Percentiles rank a stretch among this genome's conserved stretches.
Conservation (phyloP, 2,329 filamentous ascomycete species). For the Phoma sp. region DNA sequence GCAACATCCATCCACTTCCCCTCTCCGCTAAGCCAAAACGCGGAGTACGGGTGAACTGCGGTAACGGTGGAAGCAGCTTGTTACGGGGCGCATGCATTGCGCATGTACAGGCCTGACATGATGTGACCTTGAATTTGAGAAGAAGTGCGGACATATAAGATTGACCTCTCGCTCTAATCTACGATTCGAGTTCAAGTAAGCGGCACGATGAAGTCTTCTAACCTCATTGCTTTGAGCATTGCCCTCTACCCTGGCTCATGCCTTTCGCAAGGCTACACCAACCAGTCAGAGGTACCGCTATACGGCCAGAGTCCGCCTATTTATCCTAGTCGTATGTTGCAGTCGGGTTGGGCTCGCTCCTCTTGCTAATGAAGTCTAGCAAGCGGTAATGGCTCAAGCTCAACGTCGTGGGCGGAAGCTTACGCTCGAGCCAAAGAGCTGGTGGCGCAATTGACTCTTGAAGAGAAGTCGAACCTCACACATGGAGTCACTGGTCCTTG, state of each 20-base stretch:
- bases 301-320: constrained; percentile 41
- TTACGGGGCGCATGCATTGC: constrained; percentile 16
- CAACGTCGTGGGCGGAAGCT: constrained; percentile 34
- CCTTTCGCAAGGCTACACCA: constrained; percentile 31
- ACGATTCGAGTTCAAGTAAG: not conserved
- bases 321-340: constrained; percentile 38
- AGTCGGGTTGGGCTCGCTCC: not conserved
- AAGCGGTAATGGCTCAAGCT: constrained; percentile 33
- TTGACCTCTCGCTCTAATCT: not conserved
- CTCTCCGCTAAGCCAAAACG: constrained; percentile 25
- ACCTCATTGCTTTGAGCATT: constrained; percentile 13
- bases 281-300: constrained; percentile 37
- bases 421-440: constrained; percentile 49
- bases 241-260: constrained; percentile 19
- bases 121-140: constrained; percentile 3
- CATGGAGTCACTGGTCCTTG: constrained; percentile 44
- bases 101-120: constrained; percentile 1
- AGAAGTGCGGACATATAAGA: not conserved
- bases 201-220: constrained; percentile 10
- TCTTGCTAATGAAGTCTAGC: constrained; percentile 25
- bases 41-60: constrained; percentile 21
- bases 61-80: constrained; percentile 17
- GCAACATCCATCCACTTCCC: constrained; percentile 21
- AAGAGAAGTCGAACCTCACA: constrained; percentile 54
- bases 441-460: constrained; percentile 50